These are phyloP conservation scores for Glycyrrhiza uralensis DNA, from an alignment of 306 rosid species.

Conservation along the genomic window DNA sequence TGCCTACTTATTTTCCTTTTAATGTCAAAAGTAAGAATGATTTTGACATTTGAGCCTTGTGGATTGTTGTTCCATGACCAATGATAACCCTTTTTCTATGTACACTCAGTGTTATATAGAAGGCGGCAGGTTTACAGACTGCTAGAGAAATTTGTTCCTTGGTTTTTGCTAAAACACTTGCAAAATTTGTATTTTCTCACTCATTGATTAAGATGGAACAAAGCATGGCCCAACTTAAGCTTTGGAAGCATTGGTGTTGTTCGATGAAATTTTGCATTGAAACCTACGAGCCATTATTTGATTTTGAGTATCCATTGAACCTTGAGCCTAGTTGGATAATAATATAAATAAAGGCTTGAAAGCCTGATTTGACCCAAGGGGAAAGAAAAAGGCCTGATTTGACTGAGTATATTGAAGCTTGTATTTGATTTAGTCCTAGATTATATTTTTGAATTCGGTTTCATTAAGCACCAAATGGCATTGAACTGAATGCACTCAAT, in stretches of 20 bases:
- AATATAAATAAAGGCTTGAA: background rate
- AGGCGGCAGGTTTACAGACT: background rate
- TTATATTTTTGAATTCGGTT: background rate
- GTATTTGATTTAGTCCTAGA: background rate
- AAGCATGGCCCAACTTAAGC: background rate
- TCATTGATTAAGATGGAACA: slow-evolving; percentile 9
- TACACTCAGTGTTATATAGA: background rate
- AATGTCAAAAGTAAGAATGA: background rate
- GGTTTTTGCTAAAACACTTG: background rate
- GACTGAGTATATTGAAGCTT: background rate
- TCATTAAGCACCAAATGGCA: background rate
- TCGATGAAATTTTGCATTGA: background rate
- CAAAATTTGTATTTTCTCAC: background rate
- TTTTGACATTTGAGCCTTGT: background rate
- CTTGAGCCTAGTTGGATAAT: background rate
- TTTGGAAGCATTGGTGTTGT: background rate
- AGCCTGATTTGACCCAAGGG: background rate
- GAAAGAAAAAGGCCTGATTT: background rate
- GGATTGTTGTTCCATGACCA: background rate
- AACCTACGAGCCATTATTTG: background rate
- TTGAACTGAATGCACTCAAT: background rate
- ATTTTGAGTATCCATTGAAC: slow-evolving; percentile 8
- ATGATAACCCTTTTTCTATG: background rate
- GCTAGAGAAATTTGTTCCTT: background rate
- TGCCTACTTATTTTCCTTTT: background rate